Conservation (phyloP, 257 asterid genomes). For the Solanum medicagineum region DNA sequence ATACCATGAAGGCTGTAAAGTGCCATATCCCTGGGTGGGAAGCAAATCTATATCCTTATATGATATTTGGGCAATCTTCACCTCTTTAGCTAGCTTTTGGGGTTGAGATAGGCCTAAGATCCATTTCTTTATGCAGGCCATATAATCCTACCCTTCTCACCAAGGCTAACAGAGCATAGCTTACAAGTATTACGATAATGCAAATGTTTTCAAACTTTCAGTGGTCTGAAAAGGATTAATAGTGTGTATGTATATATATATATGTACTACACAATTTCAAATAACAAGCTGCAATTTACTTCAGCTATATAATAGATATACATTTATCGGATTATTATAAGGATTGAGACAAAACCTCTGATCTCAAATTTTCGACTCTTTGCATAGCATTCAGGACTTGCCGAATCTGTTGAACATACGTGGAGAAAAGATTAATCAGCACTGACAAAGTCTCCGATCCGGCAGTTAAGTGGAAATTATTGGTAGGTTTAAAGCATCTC, state of each 20-base stretch:
- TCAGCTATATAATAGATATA: neutral
- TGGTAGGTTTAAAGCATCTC: neutral
- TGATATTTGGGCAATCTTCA: neutral
- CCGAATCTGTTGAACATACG: conserved; percentile 49
- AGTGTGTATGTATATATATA: neutral
- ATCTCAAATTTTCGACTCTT: conserved; percentile 51
- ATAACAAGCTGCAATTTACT: neutral
- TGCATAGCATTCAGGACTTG: conserved; percentile 74
- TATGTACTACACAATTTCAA: neutral
- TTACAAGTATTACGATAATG: neutral
- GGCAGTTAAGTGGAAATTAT: neutral
- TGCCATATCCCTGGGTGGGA: neutral
- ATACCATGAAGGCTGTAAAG: neutral
- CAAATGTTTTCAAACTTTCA: neutral
- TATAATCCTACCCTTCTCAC: neutral
- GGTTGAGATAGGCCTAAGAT: neutral
- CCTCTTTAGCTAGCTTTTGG: neutral
- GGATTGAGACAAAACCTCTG: conserved; percentile 52
- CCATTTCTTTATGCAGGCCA: neutral
- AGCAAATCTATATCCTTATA: neutral
- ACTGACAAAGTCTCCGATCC: neutral
- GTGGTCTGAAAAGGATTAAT: neutral
- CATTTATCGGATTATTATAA: neutral
- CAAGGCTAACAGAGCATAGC: neutral
- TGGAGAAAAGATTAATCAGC: neutral